Evolutionary conservation across 495 filamentous ascomycete genomes (phyloP).

Genomic region (Friedmanniomyces simplex): DNA sequence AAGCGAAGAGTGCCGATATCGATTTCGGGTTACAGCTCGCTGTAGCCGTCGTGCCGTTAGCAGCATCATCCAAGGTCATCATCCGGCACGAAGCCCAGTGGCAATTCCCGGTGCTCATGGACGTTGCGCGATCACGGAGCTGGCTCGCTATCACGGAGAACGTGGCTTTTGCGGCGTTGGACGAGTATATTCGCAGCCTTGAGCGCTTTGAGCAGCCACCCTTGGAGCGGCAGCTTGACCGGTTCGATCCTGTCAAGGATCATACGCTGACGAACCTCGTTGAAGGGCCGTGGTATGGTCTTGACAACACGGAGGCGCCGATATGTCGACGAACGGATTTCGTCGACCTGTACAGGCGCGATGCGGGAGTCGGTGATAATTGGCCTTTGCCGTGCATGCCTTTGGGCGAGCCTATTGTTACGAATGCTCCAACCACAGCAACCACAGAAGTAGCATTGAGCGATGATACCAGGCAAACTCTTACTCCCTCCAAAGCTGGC

Average conservation of each 20-base stretch:
- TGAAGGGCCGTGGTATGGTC: constrained; percentile 26
- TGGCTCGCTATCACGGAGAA: constrained; percentile 27
- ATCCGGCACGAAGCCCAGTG: constrained; percentile 39
- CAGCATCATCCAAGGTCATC: constrained; percentile 29
- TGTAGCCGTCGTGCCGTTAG: constrained; percentile 27
- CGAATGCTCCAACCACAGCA: not conserved
- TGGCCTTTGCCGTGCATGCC: constrained; percentile 9
- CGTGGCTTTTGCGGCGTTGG: constrained; percentile 25
- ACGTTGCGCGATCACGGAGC: constrained; percentile 18
- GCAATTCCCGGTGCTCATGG: constrained; percentile 28
- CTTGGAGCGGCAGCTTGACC: constrained; percentile 21
- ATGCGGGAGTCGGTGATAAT: not conserved
- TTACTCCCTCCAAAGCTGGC: not conserved
- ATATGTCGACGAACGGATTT: constrained; percentile 15
- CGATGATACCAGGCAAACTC: not conserved
- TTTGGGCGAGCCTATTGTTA: constrained; percentile 5
- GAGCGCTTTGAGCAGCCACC: constrained; percentile 26
- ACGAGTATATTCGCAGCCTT: constrained; percentile 25
- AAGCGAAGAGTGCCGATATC: constrained; percentile 22
- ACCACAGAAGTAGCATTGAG: not conserved
- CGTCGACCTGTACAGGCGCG: not conserved
- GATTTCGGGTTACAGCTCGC: constrained; percentile 26
- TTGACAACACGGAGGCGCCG: constrained; percentile 23
- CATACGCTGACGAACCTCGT: constrained; percentile 28
- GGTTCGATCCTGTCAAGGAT: constrained; percentile 24